Percentiles rank a stretch among this genome's conserved stretches.
Evolutionary conservation across 2,329 filamentous ascomycete species (phyloP).

Genomic region (Metarhizium anisopliae): DNA sequence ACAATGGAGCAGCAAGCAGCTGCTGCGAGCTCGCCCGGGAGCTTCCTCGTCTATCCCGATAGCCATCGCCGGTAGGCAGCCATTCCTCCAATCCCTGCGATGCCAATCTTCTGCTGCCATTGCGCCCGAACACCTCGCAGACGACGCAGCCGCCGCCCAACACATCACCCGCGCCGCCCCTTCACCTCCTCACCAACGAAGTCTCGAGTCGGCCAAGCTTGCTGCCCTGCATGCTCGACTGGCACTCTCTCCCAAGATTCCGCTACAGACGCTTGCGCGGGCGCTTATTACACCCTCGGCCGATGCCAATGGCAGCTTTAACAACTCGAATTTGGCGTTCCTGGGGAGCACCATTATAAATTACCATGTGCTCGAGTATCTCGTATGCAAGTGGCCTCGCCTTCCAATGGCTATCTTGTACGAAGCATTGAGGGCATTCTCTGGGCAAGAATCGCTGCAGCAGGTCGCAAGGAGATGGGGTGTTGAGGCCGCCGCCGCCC

Average conservation of each 20-base stretch:
- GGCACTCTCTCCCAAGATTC: conserved; percentile 70
- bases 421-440: conserved; percentile 76
- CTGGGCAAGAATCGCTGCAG: conserved; percentile 65
- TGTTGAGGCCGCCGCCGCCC: conserved; percentile 76
- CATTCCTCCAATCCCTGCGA: conserved; percentile 16
- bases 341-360: conserved; percentile 76
- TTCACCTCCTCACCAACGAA: conserved; percentile 61
- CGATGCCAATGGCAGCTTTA: conserved; percentile 70
- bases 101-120: conserved; percentile 26
- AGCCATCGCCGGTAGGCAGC: conserved; percentile 13
- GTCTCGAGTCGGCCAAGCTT: conserved; percentile 74
- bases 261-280: conserved; percentile 76
- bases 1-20: conserved; percentile 29
- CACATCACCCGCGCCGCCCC: conserved; percentile 31
- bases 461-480: conserved; percentile 80
- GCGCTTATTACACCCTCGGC: conserved; percentile 80
- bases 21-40: conserved; percentile 27
- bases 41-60: conserved; percentile 9
- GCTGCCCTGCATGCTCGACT: conserved; percentile 87
- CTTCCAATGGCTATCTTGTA: conserved; percentile 84
- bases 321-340: conserved; percentile 76
- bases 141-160: conserved; percentile 11
- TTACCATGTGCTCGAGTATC: conserved; percentile 82
- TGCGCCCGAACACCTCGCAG: conserved; percentile 14
- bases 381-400: conserved; percentile 83